Percentiles rank a stretch among this genome's conserved stretches.
These are phyloP conservation scores for Zopfia rhizophila DNA, from an alignment of 2,329 filamentous ascomycete species.

Conservation along the genomic window DNA sequence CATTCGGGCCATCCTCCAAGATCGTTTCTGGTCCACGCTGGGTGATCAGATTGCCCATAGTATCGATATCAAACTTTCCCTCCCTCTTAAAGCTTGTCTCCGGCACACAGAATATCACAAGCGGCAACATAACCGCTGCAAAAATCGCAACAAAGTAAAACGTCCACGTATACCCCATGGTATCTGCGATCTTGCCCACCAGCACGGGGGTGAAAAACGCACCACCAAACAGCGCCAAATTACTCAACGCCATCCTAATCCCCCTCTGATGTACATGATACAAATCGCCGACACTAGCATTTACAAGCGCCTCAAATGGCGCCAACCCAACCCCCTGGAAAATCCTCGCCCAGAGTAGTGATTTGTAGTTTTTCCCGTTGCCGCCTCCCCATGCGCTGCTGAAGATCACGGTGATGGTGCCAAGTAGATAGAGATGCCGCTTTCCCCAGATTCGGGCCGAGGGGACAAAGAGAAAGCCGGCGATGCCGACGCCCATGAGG, in stretches of 20 bases:
- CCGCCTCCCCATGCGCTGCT: conserved; percentile 83
- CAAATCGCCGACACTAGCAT: conserved; percentile 87
- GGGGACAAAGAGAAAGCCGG: conserved; percentile 86
- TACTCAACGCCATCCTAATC: conserved; percentile 84
- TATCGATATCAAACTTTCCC: conserved; percentile 75
- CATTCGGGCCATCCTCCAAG: conserved; percentile 7
- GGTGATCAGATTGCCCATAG: conserved; percentile 50
- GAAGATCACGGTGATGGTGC: conserved; percentile 76
- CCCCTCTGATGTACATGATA: conserved; percentile 91
- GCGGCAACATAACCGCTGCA: conserved; percentile 73
- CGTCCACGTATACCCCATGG: conserved; percentile 84
- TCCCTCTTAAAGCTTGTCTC: conserved; percentile 83
- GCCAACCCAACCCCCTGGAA: conserved; percentile 88
- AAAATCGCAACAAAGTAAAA: conserved; percentile 93
- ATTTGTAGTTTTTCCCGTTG: conserved; percentile 73
- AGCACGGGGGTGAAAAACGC: conserved; percentile 87
- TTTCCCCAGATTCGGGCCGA: conserved; percentile 93
- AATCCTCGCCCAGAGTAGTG: conserved; percentile 79
- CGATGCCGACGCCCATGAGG: conserved; percentile 82
- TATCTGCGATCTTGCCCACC: conserved; percentile 83
- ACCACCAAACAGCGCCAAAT: conserved; percentile 75
- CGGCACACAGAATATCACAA: conserved; percentile 81
- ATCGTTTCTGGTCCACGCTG: conserved; percentile 11
- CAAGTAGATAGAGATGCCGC: conserved; percentile 84
- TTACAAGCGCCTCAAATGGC: conserved; percentile 90